These are phyloP conservation scores for Sanghuangporus baumii DNA, from an alignment of 1,284 basidiomycete species.

Conservation along the genomic window DNA sequence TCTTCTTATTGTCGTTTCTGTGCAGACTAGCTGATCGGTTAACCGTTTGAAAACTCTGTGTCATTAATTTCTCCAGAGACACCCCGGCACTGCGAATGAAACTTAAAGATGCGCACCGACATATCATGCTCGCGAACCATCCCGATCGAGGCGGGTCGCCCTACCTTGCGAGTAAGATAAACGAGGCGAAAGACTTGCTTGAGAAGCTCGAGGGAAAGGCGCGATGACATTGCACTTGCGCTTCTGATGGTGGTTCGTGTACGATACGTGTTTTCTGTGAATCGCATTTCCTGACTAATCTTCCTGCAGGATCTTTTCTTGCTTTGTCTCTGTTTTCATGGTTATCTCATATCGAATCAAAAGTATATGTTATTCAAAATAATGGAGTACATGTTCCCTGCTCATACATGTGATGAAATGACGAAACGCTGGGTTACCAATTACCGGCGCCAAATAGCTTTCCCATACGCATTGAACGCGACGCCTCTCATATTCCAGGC, in stretches of 20 bases:
- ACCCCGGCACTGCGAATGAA: slow-evolving; percentile 61
- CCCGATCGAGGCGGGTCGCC: slow-evolving; percentile 95
- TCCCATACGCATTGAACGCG: slow-evolving; percentile 41
- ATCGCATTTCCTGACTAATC: neutral
- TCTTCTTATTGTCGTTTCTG: slow-evolving; percentile 10
- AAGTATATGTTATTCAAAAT: neutral
- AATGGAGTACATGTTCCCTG: neutral
- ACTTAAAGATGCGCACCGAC: slow-evolving; percentile 87
- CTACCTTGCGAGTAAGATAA: slow-evolving; percentile 96
- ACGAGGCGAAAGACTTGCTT: slow-evolving; percentile 84
- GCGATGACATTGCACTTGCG: slow-evolving; percentile 25
- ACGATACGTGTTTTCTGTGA: neutral
- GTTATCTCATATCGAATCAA: too few species aligned
- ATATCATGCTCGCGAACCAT: slow-evolving; percentile 94
- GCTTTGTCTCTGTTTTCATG: neutral
- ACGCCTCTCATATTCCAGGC: slow-evolving; percentile 56
- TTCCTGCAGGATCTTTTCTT: neutral
- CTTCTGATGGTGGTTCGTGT: slow-evolving; percentile 2
- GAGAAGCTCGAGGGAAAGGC: slow-evolving; percentile 59
- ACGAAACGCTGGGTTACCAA: neutral
- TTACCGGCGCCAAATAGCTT: slow-evolving; percentile 7
- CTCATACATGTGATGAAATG: neutral
- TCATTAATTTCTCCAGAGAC: slow-evolving; percentile 49
- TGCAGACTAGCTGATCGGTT: neutral
- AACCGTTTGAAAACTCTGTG: neutral